These are phyloP conservation scores for Carnegiea gigantea DNA, from an alignment of 179 eudicot species.

Conservation along the genomic window DNA sequence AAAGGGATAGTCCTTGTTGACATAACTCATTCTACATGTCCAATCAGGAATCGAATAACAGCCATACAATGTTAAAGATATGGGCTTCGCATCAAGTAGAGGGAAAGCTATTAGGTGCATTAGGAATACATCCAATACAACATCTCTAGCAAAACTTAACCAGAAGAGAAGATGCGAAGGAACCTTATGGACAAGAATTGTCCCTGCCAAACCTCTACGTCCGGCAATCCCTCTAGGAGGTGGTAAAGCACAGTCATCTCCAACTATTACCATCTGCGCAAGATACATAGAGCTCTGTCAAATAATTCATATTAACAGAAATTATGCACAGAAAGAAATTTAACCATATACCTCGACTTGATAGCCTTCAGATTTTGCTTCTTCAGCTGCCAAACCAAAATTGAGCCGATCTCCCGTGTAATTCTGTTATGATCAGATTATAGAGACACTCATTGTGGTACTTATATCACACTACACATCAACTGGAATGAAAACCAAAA, in stretches of 20 bases:
- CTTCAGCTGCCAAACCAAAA: slow-evolving; percentile 98
- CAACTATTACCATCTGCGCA: slow-evolving; percentile 86
- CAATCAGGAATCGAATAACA: no score
- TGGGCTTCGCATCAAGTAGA: background rate
- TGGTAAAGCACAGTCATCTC: slow-evolving; percentile 97
- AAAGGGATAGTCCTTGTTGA: no score
- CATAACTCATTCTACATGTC: no score
- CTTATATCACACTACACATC: background rate
- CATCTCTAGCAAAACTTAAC: background rate
- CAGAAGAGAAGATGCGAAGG: slow-evolving; percentile 15
- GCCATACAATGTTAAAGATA: no score
- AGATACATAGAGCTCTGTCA: slow-evolving; percentile 8
- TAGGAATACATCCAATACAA: background rate
- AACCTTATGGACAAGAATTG: slow-evolving; percentile 92
- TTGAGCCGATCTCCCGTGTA: slow-evolving; percentile 95
- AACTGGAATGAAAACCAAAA: background rate
- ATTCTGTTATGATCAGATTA: slow-evolving; percentile 49
- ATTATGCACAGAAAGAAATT: slow-evolving; percentile 7
- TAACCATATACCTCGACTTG: slow-evolving; percentile 67
- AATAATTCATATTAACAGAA: slow-evolving; percentile 6
- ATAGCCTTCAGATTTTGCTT: slow-evolving; percentile 96
- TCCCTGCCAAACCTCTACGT: slow-evolving; percentile 97
- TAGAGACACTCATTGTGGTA: background rate
- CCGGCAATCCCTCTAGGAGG: slow-evolving; percentile 98
- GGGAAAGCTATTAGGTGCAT: background rate